These are phyloP conservation scores for Agrostemma githago DNA, from an alignment of 148 eudicot species.

Conservation along the genomic window DNA sequence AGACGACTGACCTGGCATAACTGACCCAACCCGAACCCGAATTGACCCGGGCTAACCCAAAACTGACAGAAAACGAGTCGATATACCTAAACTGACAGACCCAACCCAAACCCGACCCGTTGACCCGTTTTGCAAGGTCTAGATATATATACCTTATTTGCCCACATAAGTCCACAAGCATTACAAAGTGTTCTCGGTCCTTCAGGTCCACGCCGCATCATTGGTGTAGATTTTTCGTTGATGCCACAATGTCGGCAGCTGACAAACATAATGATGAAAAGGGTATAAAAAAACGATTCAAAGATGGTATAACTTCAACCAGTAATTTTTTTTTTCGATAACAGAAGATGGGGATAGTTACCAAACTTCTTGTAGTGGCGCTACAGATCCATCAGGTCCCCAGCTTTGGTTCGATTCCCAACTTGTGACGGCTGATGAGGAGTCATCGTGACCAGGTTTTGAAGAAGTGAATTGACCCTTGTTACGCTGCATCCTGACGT, in stretches of 20 bases:
- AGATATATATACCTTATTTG: slow-evolving; percentile 53
- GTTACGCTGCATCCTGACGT: slow-evolving; percentile 68
- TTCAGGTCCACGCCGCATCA: slow-evolving; percentile 87
- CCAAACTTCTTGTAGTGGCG: slow-evolving; percentile 58
- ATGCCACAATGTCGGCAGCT: slow-evolving; percentile 83
- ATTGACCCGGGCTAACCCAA: no score
- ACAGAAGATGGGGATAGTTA: slow-evolving; percentile 28
- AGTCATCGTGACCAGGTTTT: slow-evolving; percentile 52
- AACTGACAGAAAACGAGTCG: no score
- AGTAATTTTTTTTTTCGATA: no score
- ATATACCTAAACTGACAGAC: no score
- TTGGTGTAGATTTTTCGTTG: slow-evolving; percentile 63
- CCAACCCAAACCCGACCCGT: no score
- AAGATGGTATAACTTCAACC: no score
- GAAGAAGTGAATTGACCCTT: slow-evolving; percentile 81
- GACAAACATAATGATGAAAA: slow-evolving; percentile 7
- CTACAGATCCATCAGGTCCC: slow-evolving; percentile 52
- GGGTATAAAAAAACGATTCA: neutral
- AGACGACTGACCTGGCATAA: neutral
- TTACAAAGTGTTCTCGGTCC: slow-evolving; percentile 86
- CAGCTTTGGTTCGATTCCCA: slow-evolving; percentile 67
- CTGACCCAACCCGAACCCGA: no score
- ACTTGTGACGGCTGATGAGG: slow-evolving; percentile 52
- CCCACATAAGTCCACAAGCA: slow-evolving; percentile 92
- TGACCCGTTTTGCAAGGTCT: no score